These are phyloP conservation scores for Umbelopsis sp. DNA, from an alignment of 192 early-diverging fungal genomes.

Conservation along the genomic window DNA sequence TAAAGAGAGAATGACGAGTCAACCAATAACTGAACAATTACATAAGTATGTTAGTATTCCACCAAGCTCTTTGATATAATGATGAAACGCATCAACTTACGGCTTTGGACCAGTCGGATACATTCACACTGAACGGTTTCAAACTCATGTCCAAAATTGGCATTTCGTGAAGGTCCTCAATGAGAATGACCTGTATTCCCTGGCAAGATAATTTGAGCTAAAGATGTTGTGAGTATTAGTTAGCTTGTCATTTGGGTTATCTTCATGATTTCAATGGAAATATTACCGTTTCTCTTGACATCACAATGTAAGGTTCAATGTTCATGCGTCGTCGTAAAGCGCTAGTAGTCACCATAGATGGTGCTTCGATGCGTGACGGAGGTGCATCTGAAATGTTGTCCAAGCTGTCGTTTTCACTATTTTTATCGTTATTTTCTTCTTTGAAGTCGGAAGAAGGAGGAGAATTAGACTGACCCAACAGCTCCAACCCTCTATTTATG, in stretches of 20 bases:
- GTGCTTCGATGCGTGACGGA: constrained; percentile 15
- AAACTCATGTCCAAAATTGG: constrained; percentile 76
- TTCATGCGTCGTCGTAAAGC: background rate
- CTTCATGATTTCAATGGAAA: background rate
- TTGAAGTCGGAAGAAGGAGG: background rate
- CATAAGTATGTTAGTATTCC: background rate
- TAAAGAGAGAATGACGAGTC: constrained; percentile 60
- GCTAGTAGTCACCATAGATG: background rate
- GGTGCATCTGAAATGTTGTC: background rate
- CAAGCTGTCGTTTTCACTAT: background rate
- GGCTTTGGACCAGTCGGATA: constrained; percentile 68
- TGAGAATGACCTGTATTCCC: constrained; percentile 67
- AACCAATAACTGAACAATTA: constrained; percentile 41
- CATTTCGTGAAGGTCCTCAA: constrained; percentile 83
- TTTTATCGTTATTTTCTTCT: background rate
- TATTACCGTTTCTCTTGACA: constrained; percentile 37
- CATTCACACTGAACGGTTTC: constrained; percentile 65
- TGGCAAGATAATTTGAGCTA: constrained; percentile 39
- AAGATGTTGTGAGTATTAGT: background rate
- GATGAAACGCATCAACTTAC: background rate
- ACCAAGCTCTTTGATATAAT: background rate
- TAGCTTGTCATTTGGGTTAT: background rate
- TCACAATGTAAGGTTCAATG: constrained; percentile 36
- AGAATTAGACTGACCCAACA: constrained; percentile 35
- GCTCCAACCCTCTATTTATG: constrained; percentile 52